Evolutionary conservation across 371 early-diverging fungal genomes (phyloP), one percentile per base, ranked within the genome.

Genomic region (Mucor lusitanicus): DNA sequence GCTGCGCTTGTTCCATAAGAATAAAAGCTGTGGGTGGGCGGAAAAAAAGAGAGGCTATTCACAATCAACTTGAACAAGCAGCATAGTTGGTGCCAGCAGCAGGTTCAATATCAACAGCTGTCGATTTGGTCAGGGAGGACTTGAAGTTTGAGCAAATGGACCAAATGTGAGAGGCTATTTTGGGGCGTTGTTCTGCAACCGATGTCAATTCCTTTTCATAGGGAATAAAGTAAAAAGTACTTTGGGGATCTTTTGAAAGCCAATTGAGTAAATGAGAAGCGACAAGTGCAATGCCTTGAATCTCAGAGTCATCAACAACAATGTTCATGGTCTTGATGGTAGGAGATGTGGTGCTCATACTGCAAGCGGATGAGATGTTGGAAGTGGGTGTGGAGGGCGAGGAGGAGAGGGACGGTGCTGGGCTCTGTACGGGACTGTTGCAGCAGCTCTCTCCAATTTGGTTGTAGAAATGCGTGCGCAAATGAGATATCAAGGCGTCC

Each of bases 251-350:
- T 53, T 88, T 78, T 25, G 91, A 88, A 6, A 93, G 73, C 64
- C 91, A 90, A 37, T 88, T 70, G 42, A 93, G 72, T 17, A 92
- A 76, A 67, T 90, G 77, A 21, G 89, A 77, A 5, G 91, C 87
- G 1, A 89, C 89, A 59, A 93, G 72, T 0, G 91, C 90, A 61
- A 89, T 86, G 32, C 94, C 92, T 27, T 74, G 79, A 53, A 88
- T 65, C 25, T 64, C 61, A 12, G 64, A 64, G 11, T 40, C 19
- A 30, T 56, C 64, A 35, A 59, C 55, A 15, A 61, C 68, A 46
- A 27, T 57, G 11, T 6, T 33, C 19, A 40, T 46, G 19, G 58
- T 53, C 19, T 44, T 44, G 30, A 37, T 54, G 23, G 30, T 35
- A 15, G 61, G 46, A 6, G 61, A 61, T 2, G 15, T 32, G 17